Conservation (phyloP, 345 rosid genomes). For the Fremontodendron californicum region DNA sequence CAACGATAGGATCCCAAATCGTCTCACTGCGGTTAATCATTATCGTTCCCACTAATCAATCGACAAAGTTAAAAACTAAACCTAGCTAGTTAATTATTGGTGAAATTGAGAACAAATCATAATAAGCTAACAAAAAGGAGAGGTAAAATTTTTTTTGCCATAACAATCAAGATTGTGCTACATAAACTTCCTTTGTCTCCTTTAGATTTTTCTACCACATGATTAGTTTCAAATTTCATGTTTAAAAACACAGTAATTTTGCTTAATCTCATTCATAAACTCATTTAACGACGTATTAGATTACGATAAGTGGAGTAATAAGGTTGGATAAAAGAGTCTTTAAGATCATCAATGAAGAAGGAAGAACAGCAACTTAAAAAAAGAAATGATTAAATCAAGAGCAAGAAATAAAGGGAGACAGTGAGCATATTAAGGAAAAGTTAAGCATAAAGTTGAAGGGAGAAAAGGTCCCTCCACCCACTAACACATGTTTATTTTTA, state of each 20-base stretch:
- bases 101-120: background rate
- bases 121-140: background rate
- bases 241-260: no score
- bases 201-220: background rate
- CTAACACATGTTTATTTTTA: slow-evolving; percentile 12
- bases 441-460: background rate
- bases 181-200: background rate
- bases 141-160: background rate
- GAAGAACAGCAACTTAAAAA: background rate
- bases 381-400: background rate
- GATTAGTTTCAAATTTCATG: background rate
- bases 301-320: background rate
- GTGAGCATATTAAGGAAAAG: slow-evolving; percentile 17
- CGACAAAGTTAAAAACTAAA: background rate
- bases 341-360: background rate
- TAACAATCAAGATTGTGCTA: background rate
- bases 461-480: slow-evolving; percentile 27
- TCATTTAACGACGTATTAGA: background rate
- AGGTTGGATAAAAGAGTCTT: background rate
- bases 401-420: background rate
- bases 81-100: background rate
- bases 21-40: background rate
- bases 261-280: background rate
- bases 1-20: background rate
- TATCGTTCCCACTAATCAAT: background rate